These are phyloP conservation scores for Boletus sp. DNA, from an alignment of 768 basidiomycete species.

Conservation along the genomic window DNA sequence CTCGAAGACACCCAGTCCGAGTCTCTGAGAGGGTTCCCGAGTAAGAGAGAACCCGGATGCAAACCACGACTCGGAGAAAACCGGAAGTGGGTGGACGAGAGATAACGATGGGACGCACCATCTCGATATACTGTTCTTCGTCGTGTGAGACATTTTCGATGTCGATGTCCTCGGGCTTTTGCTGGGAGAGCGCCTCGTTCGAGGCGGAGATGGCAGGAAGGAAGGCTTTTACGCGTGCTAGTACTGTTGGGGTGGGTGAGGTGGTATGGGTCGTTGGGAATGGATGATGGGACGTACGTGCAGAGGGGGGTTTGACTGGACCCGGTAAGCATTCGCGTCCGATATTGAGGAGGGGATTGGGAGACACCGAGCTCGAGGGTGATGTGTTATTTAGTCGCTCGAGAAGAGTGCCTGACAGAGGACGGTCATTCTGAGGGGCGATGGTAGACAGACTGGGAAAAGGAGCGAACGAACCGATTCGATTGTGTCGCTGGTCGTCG, in stretches of 20 bases:
- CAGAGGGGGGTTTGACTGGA: constrained; percentile 42
- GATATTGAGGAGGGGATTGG: constrained; percentile 32
- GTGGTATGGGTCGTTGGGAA: constrained; percentile 2
- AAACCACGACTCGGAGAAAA: background rate
- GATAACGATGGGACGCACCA: constrained; percentile 39
- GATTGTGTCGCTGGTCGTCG: constrained; percentile 40
- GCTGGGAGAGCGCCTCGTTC: constrained; percentile 49
- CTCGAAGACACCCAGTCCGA: constrained; percentile 63
- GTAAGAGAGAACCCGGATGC: background rate
- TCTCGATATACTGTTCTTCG: constrained; percentile 58
- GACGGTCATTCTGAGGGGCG: background rate
- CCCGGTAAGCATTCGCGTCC: constrained; percentile 31
- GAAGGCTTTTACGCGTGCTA: constrained; percentile 64
- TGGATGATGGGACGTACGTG: constrained; percentile 39
- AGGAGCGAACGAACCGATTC: constrained; percentile 35
- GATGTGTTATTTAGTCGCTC: constrained; percentile 36
- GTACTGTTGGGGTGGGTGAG: constrained; percentile 39
- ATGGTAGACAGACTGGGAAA: background rate
- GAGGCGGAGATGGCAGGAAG: constrained; percentile 65
- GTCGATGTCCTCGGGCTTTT: constrained; percentile 58
- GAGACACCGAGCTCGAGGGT: constrained; percentile 10
- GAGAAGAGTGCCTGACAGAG: constrained; percentile 38
- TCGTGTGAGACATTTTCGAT: constrained; percentile 58
- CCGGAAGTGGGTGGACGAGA: background rate
- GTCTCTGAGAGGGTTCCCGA: constrained; percentile 41